Percentiles rank a stretch among this genome's conserved stretches.
phyloP scores from a whole-genome alignment of 139 green algal species.

The Edaphochlamys debaryana region DNA sequence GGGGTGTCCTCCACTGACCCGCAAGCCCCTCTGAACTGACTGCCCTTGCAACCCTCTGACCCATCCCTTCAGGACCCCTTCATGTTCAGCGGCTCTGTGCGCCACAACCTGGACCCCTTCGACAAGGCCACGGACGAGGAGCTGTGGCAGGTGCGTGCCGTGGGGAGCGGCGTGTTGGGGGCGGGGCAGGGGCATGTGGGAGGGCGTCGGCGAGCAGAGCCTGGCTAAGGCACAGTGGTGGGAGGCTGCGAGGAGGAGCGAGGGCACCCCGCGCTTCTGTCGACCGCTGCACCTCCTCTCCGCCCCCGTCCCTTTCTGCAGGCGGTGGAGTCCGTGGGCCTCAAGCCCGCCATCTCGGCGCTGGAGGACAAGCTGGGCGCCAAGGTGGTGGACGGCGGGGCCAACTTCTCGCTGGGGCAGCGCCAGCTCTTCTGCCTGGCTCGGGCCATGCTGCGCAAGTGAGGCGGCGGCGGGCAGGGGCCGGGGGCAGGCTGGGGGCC shows the following conservation, averaged over 20 bases:
- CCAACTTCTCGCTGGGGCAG: constrained; percentile 81
- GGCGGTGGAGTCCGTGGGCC: constrained; percentile 74
- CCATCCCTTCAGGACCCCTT: constrained; percentile 81
- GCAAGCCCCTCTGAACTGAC: too few species aligned
- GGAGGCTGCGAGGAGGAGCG: too few species aligned
- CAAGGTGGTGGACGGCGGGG: constrained; percentile 76
- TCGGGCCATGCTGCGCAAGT: constrained; percentile 80
- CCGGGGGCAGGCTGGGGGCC: background rate
- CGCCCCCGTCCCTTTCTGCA: too few species aligned
- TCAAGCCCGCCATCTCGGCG: constrained; percentile 61
- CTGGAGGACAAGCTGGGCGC: constrained; percentile 57
- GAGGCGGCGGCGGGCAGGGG: background rate
- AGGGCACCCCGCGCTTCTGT: too few species aligned
- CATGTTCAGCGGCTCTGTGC: constrained; percentile 90
- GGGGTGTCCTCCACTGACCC: too few species aligned
- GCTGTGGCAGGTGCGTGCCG: constrained; percentile 77
- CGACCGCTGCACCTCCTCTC: too few species aligned
- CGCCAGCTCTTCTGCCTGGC: constrained; percentile 94
- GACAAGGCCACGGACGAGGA: constrained; percentile 69
- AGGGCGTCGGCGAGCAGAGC: background rate
- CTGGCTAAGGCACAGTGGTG: too few species aligned
- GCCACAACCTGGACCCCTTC: constrained; percentile 95
- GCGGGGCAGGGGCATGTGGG: background rate
- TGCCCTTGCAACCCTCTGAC: too few species aligned
- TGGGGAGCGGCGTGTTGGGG: background rate